Base-by-base conservation (phyloP, 208 protist genomes). In the Leishmania tarentolae region DNA sequence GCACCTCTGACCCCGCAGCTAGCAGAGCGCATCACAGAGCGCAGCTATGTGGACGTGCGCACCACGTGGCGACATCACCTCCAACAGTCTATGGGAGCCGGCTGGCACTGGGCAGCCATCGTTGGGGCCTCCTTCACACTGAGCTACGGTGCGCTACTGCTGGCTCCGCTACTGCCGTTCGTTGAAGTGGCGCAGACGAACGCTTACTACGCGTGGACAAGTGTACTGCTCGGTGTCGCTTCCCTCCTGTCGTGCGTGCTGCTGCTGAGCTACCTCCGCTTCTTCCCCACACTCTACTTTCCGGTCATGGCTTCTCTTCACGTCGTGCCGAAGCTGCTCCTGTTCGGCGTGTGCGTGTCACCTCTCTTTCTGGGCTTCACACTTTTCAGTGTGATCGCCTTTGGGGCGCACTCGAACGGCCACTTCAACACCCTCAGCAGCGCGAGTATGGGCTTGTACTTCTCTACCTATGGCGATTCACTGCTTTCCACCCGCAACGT, bases 381-480 rank as follows among this genome's bases (percentile, higher is more conserved):
- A 9, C 68, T 91, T 40, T 90, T 94, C 69, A 91, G 84, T 44
- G 81, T 74, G 61, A 88, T 91, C 42, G 91, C 88, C 6, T 94
- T 94, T 79, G 91, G 88, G 2, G 75, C 83, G 0, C 83, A 92
- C 79, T 90, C 84, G 3, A 76, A 83, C 24, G 87, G 88, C 0
- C 76, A 84, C 68, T 92, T 91, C 75, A 68, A 61, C 13, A 80
- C 86, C 42, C 75, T 92, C 35, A 78, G 83, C 40, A 88, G 84
- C 74, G 81, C 91, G 21, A 79, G 86, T 50, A 83, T 92, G n/a
- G 77, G 70, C 53, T 75, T 91, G 21, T 94, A 90, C 82, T 85
- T 92, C 69, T 84, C 90, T 74, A 87, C 89, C 73, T 94, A 87
- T 66, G 91, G 91, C 61, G 91, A 94, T 78, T 85, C 86, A 13